A percentile compares a stretch with the other conserved stretches of the same genome.
Conservation (phyloP, 2,329 filamentous ascomycete species). For the Cladosporium sp. region DNA sequence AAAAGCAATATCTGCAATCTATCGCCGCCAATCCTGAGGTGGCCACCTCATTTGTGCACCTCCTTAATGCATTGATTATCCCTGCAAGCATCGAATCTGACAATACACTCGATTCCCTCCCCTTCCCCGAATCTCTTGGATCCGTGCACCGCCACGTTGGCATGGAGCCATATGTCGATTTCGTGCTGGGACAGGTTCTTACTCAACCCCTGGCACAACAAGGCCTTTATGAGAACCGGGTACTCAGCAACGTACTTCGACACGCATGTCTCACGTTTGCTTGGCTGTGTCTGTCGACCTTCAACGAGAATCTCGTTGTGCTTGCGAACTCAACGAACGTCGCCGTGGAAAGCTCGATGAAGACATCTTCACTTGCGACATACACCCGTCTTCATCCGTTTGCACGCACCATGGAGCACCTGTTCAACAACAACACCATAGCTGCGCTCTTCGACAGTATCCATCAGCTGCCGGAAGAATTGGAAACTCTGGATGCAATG, state of each 20-base stretch:
- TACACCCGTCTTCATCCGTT: slow-evolving; percentile 93
- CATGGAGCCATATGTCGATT: slow-evolving; percentile 91
- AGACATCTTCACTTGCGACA: slow-evolving; percentile 69
- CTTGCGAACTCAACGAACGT: slow-evolving; percentile 78
- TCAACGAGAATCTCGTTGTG: slow-evolving; percentile 91
- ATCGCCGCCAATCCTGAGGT: slow-evolving; percentile 35
- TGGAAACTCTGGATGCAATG: slow-evolving; percentile 70
- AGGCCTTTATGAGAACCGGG: slow-evolving; percentile 63
- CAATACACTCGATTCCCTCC: slow-evolving; percentile 68
- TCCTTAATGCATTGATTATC: slow-evolving; percentile 70
- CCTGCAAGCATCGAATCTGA: slow-evolving; percentile 63
- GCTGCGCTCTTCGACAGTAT: slow-evolving; percentile 74
- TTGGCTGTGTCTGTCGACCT: slow-evolving; percentile 73
- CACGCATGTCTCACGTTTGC: slow-evolving; percentile 84
- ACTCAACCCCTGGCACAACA: slow-evolving; percentile 55
- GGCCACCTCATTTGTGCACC: slow-evolving; percentile 74
- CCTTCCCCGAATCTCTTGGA: slow-evolving; percentile 85
- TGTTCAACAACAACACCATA: slow-evolving; percentile 90
- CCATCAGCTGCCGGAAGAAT: slow-evolving; percentile 71
- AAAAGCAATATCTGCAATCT: slow-evolving; percentile 34
- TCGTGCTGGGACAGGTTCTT: slow-evolving; percentile 66
- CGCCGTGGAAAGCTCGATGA: slow-evolving; percentile 72
- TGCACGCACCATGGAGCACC: slow-evolving; percentile 93
- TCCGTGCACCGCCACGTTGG: slow-evolving; percentile 76
- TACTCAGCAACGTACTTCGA: slow-evolving; percentile 56